These are phyloP conservation scores for Fagopyrum esculentum DNA, from an alignment of 148 eudicot species.

Conservation along the genomic window DNA sequence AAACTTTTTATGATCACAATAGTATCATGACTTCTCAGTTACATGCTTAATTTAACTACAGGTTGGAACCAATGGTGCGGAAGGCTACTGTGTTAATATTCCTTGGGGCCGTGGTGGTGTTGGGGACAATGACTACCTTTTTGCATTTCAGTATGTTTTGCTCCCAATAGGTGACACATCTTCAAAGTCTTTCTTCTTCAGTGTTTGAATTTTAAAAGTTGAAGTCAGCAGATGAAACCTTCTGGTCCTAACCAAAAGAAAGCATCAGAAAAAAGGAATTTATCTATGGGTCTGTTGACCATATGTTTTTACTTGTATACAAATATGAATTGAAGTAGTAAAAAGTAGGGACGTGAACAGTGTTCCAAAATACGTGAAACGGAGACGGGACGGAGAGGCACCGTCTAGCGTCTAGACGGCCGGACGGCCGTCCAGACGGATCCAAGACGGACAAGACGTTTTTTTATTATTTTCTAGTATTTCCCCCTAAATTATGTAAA, in stretches of 20 bases:
- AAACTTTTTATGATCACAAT: not conserved
- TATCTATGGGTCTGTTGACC: too few species aligned
- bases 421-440: too few species aligned
- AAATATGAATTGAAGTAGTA: not conserved
- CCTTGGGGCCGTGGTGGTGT: conserved; percentile 95
- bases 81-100: conserved; percentile 91
- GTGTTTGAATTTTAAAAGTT: not conserved
- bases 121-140: conserved; percentile 85
- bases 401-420: too few species aligned
- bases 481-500: too few species aligned
- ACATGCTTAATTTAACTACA: conserved; percentile 25
- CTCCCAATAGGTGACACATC: conserved; percentile 72
- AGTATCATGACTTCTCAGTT: not conserved
- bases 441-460: too few species aligned
- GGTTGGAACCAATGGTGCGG: conserved; percentile 89
- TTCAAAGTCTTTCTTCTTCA: not conserved
- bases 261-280: not conserved
- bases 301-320: not conserved
- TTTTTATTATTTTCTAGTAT: too few species aligned
- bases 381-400: too few species aligned
- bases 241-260: not conserved
- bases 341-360: not conserved
- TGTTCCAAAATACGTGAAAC: too few species aligned
- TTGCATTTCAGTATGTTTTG: conserved; percentile 78
- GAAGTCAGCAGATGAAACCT: not conserved